Base-by-base conservation (phyloP, 345 rosid genomes). In the Pugionium cornutum region DNA sequence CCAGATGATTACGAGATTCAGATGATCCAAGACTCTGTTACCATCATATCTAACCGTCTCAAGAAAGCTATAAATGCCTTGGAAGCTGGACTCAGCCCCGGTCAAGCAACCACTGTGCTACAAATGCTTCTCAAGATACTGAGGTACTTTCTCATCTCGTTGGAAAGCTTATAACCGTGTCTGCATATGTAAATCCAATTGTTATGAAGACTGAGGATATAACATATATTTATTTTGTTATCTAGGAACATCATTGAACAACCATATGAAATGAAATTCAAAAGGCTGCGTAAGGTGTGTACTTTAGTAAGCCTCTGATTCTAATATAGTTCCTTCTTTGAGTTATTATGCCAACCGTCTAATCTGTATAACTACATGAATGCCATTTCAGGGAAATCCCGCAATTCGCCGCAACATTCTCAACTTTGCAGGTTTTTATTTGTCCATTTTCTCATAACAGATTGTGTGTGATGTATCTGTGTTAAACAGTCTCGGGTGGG, bases 191-290 rank as follows among this genome's bases (percentile, higher is more conserved):
- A 53, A 46, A 2, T 25, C 42, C 57, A 30, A 18, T n/a, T 46
- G 7, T 30, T 25, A 26, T 49, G 25, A 18, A 60, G 40, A 45
- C 10, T 65, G 50, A 52, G 9, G 68, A 53, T 53, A 9, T 2
- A 1, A 70, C 32, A 54, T 9, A 3, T 58, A 58, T 49, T 18
- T 53, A 36, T 64, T 48, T 57, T 29, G 26, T 76, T 32, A 71
- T 58, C 42, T 80, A 90, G 97, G 81, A 94, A 94, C 64, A 83
- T 81, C 67, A 89, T 86, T 45, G 88, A 86, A 58, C 88, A 88
- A 75, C 97, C 99, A 5, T 54, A 78, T 56, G 88, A 94, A 66
- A 64, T 69, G 64, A 94, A 88, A 70, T 88, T 79, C 70, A 90
- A 70, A 70, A 86, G 81, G 76, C 84, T 90, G 34, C 83, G 96